These are phyloP conservation scores for Rubus idaeus DNA, from an alignment of 306 rosid genomes.

Conservation along the genomic window DNA sequence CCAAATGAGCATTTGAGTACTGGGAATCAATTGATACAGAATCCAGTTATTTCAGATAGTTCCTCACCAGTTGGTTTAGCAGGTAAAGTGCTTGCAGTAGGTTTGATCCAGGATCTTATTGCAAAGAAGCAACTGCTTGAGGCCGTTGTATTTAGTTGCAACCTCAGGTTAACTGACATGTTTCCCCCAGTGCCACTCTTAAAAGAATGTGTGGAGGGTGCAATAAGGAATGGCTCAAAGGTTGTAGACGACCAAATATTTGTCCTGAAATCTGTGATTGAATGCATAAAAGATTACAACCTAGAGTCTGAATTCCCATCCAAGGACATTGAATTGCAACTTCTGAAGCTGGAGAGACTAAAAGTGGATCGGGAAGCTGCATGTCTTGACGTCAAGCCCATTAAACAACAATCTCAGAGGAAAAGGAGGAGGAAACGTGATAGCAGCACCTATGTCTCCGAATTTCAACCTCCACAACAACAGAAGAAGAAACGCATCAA, in stretches of 20 bases:
- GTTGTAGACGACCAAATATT: slow-evolving; percentile 37
- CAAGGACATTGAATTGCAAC: slow-evolving; percentile 26
- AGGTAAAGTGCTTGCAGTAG: slow-evolving; percentile 22
- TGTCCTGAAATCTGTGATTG: slow-evolving; percentile 25
- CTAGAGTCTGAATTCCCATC: slow-evolving; percentile 36
- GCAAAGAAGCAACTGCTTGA: slow-evolving; percentile 32
- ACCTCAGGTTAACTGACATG: slow-evolving; percentile 42
- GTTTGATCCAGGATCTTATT: slow-evolving; percentile 39
- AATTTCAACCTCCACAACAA: background rate
- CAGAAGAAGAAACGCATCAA: background rate
- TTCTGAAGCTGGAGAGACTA: slow-evolving; percentile 26
- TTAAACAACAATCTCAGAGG: background rate
- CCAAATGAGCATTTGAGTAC: background rate
- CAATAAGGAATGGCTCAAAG: slow-evolving; percentile 5
- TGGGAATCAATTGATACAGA: background rate
- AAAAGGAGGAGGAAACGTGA: background rate
- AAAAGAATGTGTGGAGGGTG: slow-evolving; percentile 20
- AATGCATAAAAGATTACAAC: slow-evolving; percentile 45
- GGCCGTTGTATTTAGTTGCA: slow-evolving; percentile 59
- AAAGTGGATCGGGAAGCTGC: slow-evolving; percentile 14
- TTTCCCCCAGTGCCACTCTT: slow-evolving; percentile 42
- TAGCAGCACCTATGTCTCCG: background rate
- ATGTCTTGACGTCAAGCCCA: background rate
- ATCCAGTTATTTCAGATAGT: slow-evolving; percentile 7
- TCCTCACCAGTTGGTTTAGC: background rate